These are phyloP conservation scores for Lactarius hatsudake DNA, from an alignment of 768 basidiomycete species.

Conservation along the genomic window DNA sequence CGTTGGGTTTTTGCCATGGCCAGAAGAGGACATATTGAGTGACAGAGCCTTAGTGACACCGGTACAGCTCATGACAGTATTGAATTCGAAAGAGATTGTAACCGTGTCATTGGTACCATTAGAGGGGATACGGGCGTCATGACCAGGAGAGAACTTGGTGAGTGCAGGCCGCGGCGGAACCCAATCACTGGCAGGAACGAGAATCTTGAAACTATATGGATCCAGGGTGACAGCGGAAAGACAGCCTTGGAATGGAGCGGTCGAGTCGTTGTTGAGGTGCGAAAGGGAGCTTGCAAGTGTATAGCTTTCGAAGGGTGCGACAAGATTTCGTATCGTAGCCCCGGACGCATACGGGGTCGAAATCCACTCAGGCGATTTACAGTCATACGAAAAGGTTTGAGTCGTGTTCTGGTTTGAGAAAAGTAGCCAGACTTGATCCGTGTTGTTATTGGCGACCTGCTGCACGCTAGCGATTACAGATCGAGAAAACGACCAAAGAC, in stretches of 20 bases:
- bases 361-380: constrained; percentile 62
- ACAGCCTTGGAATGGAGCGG: constrained; percentile 74
- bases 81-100: constrained; percentile 77
- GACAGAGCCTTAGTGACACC: constrained; percentile 61
- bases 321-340: constrained; percentile 65
- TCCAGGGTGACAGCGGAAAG: constrained; percentile 61
- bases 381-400: constrained; percentile 59
- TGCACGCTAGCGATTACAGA: constrained; percentile 59
- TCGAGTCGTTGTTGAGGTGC: constrained; percentile 56
- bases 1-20: constrained; percentile 54
- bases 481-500: constrained; percentile 80
- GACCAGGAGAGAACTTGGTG: constrained; percentile 80
- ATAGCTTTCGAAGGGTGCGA: constrained; percentile 82
- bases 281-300: constrained; percentile 62
- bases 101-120: constrained; percentile 54
- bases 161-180: constrained; percentile 65
- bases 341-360: constrained; percentile 70
- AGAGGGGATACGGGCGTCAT: constrained; percentile 68
- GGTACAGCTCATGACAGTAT: constrained; percentile 67
- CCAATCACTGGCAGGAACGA: constrained; percentile 72
- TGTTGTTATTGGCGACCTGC: constrained; percentile 54
- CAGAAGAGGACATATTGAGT: constrained; percentile 69
- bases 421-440: constrained; percentile 77
- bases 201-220: constrained; percentile 75
- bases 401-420: constrained; percentile 85